Evolutionary conservation across 257 asterid genomes (phyloP).

Genomic region (Nicotiana undulata): DNA sequence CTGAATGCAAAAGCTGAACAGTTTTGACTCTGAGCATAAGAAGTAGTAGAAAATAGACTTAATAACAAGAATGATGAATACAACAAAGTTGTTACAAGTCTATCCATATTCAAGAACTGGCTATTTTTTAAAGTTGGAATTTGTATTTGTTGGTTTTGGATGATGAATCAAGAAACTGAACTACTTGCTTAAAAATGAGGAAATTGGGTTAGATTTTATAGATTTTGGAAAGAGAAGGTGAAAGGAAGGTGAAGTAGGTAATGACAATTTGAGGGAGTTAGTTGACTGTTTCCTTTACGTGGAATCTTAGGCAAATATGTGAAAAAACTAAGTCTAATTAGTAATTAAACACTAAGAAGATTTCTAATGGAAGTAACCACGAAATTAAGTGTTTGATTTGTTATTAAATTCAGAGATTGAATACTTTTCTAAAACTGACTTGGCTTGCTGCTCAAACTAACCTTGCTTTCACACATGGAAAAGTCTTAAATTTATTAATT

Average conservation of each 20-base stretch:
- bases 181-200: background rate
- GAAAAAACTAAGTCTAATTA: background rate
- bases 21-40: conserved; percentile 18
- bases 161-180: background rate
- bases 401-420: background rate
- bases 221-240: background rate
- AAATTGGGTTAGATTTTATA: background rate
- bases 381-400: background rate
- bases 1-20: conserved; percentile 29
- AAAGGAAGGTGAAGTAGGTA: background rate
- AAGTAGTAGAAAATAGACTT: background rate
- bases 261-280: background rate
- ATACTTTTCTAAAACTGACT: background rate
- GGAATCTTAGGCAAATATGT: background rate
- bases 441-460: background rate
- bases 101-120: conserved; percentile 16
- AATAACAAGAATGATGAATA: conserved; percentile 14
- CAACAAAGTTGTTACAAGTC: conserved; percentile 8
- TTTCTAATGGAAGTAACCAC: background rate
- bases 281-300: conserved; percentile 13
- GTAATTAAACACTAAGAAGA: background rate
- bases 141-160: background rate
- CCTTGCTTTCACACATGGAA: background rate
- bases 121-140: no score
- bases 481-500: background rate